Conservation (phyloP, 352 stramenopile species). For the Phytophthora hibernalis region DNA sequence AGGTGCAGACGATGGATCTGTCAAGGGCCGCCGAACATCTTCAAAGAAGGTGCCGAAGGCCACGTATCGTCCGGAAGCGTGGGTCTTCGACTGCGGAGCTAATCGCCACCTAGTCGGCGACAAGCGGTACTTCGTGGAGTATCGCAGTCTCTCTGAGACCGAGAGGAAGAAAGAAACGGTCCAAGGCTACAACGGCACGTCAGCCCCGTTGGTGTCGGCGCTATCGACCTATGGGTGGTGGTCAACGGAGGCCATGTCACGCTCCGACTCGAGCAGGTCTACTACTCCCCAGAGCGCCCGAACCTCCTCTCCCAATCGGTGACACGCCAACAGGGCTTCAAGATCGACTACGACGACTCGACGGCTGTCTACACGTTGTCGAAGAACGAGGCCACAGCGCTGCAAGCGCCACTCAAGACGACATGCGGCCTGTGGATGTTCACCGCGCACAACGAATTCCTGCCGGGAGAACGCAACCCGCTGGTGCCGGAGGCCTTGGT, state of each 20-base stretch:
- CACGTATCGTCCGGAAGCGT: not conserved
- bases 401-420: not conserved
- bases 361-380: not conserved
- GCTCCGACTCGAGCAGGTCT: not conserved
- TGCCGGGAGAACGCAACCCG: not conserved
- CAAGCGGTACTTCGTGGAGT: conserved; percentile 15
- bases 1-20: no score
- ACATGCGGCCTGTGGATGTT: conserved; percentile 11
- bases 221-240: conserved; percentile 9
- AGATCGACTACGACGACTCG: not conserved
- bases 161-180: conserved; percentile 5
- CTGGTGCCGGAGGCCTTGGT: not conserved
- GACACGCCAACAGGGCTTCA: not conserved
- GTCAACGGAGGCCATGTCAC: not conserved
- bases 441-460: conserved; percentile 5
- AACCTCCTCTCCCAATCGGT: conserved; percentile 2
- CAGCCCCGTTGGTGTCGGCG: not conserved
- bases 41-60: not conserved
- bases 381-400: not conserved
- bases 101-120: conserved; percentile 2
- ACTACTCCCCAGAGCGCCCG: not conserved
- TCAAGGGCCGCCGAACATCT: no score
- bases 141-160: not conserved
- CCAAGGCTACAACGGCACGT: conserved; percentile 1
- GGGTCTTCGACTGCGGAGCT: conserved; percentile 7